Evolutionary conservation across 2,329 filamentous ascomycete species (phyloP).

Genomic region (Nannizzia gypsea): DNA sequence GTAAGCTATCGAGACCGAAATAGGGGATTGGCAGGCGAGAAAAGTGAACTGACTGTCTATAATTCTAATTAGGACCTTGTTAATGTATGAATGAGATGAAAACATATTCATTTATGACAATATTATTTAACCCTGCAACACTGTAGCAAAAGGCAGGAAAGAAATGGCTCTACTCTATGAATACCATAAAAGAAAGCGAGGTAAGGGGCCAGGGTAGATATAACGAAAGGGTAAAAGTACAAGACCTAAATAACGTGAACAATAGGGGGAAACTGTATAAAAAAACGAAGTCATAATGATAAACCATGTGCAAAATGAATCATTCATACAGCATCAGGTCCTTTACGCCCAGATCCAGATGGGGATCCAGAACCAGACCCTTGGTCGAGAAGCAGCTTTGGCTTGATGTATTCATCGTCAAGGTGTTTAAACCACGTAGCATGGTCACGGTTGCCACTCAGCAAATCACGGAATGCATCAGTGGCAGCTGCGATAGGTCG

Average conservation of each 20-base stretch:
- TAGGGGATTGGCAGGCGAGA: neutral
- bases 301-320: neutral
- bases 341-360: conserved; percentile 24
- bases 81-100: neutral
- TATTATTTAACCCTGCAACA: neutral
- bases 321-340: conserved; percentile 22
- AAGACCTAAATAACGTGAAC: neutral
- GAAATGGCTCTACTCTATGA: neutral
- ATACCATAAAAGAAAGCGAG: neutral
- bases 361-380: conserved; percentile 19
- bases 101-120: neutral
- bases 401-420: conserved; percentile 94
- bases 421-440: conserved; percentile 81
- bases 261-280: neutral
- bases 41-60: neutral
- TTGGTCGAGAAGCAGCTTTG: conserved; percentile 71
- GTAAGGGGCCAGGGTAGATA: neutral
- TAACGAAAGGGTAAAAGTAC: neutral
- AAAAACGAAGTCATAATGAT: neutral
- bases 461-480: conserved; percentile 66
- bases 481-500: conserved; percentile 50
- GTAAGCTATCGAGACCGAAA: neutral
- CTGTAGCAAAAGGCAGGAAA: neutral
- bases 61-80: neutral
- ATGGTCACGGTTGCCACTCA: conserved; percentile 72